phyloP scores from a whole-genome alignment of 768 basidiomycete species.

The Rhodotorula graminis region DNA sequence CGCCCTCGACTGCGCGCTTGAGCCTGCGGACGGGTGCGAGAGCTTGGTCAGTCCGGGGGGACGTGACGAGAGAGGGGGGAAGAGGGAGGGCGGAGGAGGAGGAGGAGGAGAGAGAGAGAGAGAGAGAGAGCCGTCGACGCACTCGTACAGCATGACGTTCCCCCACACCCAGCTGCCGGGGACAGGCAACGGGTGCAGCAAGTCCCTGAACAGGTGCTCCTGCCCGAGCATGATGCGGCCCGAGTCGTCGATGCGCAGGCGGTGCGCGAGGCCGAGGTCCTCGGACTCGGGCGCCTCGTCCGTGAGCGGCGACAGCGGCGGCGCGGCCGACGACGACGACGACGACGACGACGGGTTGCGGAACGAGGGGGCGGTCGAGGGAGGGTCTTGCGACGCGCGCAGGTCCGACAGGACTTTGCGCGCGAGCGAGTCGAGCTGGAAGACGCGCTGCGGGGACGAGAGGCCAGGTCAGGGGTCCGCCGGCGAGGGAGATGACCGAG shows the following conservation, averaged over 20 bases:
- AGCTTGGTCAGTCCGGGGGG: no score
- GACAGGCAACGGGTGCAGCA: constrained; percentile 36
- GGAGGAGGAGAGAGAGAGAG: no score
- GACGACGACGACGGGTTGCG: not conserved
- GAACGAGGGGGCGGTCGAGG: not conserved
- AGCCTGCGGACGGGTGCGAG: not conserved
- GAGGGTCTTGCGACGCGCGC: constrained; percentile 5
- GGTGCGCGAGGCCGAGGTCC: constrained; percentile 31
- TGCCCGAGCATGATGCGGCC: constrained; percentile 34
- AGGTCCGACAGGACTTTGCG: constrained; percentile 36
- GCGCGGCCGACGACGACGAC: not conserved
- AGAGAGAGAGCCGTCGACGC: not conserved
- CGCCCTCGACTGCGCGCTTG: constrained; percentile 12
- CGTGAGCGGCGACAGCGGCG: not conserved
- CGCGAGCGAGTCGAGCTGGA: constrained; percentile 32
- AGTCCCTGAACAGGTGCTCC: constrained; percentile 36
- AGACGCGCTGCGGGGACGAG: constrained; percentile 24
- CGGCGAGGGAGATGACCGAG: no score
- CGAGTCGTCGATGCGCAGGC: constrained; percentile 27
- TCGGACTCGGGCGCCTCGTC: not conserved
- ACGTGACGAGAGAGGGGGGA: no score
- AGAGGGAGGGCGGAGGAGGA: no score
- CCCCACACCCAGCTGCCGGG: constrained; percentile 38
- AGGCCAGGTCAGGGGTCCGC: no score
- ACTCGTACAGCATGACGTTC: constrained; percentile 39